A percentile compares a stretch with the other conserved stretches of the same genome.
These are phyloP conservation scores for Leucosporidium creatinivorum DNA, from an alignment of 768 basidiomycete species.

Conservation along the genomic window DNA sequence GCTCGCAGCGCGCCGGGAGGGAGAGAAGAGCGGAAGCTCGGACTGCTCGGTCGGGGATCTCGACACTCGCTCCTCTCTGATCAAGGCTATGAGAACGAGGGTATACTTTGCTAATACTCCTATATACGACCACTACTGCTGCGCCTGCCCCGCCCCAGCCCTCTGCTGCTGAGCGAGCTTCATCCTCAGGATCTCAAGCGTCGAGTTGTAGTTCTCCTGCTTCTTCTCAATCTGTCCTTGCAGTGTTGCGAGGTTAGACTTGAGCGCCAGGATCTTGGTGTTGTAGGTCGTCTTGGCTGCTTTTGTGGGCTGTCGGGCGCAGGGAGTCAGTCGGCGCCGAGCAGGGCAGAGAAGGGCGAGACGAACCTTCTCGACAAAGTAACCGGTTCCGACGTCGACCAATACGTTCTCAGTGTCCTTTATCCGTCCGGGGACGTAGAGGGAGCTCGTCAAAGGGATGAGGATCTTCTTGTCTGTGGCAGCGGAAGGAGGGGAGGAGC, in stretches of 20 bases:
- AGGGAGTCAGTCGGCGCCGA: neutral
- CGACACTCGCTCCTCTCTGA: no score
- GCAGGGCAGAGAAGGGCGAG: neutral
- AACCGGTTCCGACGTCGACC: conserved; percentile 92
- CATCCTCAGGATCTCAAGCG: conserved; percentile 15
- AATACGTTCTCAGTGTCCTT: conserved; percentile 76
- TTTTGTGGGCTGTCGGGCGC: conserved; percentile 58
- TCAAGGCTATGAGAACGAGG: no score
- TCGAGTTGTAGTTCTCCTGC: conserved; percentile 51
- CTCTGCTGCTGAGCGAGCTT: conserved; percentile 1
- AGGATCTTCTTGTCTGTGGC: conserved; percentile 71
- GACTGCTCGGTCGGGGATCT: no score
- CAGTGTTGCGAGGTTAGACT: conserved; percentile 70
- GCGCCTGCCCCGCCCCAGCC: neutral
- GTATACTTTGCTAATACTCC: no score
- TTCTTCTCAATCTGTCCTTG: conserved; percentile 87
- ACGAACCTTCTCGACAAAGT: conserved; percentile 85
- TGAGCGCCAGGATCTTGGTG: conserved; percentile 71
- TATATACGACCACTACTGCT: no score
- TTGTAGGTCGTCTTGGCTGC: conserved; percentile 77
- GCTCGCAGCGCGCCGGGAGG: no score
- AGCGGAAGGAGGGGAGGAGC: neutral
- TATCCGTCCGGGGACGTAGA: conserved; percentile 90
- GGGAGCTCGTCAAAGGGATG: conserved; percentile 85
- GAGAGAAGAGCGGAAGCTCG: no score